Evolutionary conservation across 2,329 filamentous ascomycete genomes (phyloP), one percentile per base, ranked within the genome.

Genomic region (Fusarium sp.): DNA sequence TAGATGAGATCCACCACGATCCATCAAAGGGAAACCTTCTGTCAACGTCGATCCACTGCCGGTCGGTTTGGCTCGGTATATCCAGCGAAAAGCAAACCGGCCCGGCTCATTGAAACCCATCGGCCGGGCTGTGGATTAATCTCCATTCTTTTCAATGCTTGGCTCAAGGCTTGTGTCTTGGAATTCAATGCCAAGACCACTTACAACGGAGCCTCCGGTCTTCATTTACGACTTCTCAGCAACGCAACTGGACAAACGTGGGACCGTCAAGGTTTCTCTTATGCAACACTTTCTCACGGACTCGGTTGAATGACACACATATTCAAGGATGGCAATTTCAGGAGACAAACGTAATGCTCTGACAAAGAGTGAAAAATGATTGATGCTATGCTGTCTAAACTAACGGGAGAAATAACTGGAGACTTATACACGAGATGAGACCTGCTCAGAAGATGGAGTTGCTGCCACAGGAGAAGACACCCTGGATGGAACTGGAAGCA

Each of bases 391-490:
- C 54, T 65, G 46, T 69, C 60, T 65, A 62, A 58, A 48, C 61
- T 41, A 71, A 39, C 34, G 49, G 46, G 60, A 62, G 67, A 62
- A 67, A 64, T 53, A 69, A 67, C 54, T 45, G 57, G 61, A 56
- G 43, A 48, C 48, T 46, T 46, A 53, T 39, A 59, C 55, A 57
- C 43, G 53, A 56, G 54, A 43, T 19, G 60, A 63, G 60, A 18
- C 55, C 55, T 58, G 57, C 61, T 70, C 58, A 80, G 67, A 80
- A 78, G 48, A 79, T 60, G 60, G 76, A 74, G 66, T 80, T 80
- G 62, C 75, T 75, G 30, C 77, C 77, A 53, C 77, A 80, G 45
- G 74, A 75, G 58, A 80, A 79, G 21, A 77, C 73, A 3, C 78
- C 77, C 49, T 75, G 67, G 30, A 79, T 70, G 14, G 69, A 62